Base-by-base conservation (phyloP, 2,329 filamentous ascomycete species). In the Corniculantispora saksenae region DNA sequence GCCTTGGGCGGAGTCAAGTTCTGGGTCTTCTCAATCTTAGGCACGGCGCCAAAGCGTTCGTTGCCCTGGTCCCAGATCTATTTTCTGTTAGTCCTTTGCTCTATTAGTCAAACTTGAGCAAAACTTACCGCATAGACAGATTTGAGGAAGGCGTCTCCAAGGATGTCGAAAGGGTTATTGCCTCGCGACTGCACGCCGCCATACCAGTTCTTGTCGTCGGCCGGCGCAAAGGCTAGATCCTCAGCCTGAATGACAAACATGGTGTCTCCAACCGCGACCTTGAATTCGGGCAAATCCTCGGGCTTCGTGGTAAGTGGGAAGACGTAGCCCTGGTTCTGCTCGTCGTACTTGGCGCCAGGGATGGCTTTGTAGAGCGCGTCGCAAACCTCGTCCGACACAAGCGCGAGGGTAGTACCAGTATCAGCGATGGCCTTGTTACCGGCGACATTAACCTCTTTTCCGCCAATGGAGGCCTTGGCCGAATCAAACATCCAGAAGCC, bases 381-480 rank as follows among this genome's bases (percentile, higher is more conserved):
- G 73, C 86, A 84, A 66, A 87, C 82, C 56, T 90, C 79, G 71
- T 87, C 84, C 65, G 88, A 83, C 32, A 91, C 80, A 65, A 91
- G 79, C 69, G 90, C 78, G 65, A 90, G 82, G 1, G 86, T 88
- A 50, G 88, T 90, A 68, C 89, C 89, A 9, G 84, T 84, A 76
- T 88, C 86, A 25, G 81, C 78, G 64, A 86, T 83, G 35, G 80
- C 79, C 70, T 77, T 78, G 21, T 80, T 78, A n/a, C 47, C 54
- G 27, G 15, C 27, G 86, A 85, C 5, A 80, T 50, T 66, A 60
- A 72, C 27, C 17, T 25, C 21, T 21, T 58, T 64, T 21, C 54
- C 19, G 43, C 69, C 71, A 25, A 73, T 59, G 32, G 67, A 55
- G 47, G 69, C 72, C 56, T 71, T 68, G 17, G 61, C 50, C 25